Percentiles rank a stretch among this genome's conserved stretches.
phyloP scores from a whole-genome alignment of 495 filamentous ascomycete species.

The Aspergillus carlsbadensis region DNA sequence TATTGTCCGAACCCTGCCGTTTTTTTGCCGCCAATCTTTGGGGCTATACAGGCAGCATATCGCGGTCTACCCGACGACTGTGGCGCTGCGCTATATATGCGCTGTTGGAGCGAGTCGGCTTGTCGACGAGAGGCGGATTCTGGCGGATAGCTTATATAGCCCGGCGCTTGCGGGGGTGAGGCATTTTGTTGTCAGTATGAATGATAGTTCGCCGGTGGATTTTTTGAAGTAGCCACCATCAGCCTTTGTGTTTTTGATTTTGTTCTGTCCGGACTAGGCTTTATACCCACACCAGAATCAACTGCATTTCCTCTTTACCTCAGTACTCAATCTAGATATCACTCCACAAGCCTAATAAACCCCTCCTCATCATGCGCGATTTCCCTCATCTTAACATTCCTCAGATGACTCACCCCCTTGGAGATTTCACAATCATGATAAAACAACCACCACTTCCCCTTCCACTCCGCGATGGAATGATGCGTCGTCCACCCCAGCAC shows the following conservation, averaged over 20 bases:
- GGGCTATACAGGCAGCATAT: slow-evolving; percentile 3
- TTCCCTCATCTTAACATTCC: slow-evolving; percentile 70
- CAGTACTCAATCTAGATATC: not conserved
- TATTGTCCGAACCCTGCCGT: slow-evolving; percentile 2
- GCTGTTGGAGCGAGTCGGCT: not conserved
- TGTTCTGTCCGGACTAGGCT: no score
- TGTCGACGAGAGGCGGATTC: not conserved
- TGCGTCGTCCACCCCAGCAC: slow-evolving; percentile 78
- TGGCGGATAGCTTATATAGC: not conserved
- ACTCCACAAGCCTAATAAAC: slow-evolving; percentile 44
- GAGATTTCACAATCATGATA: slow-evolving; percentile 69
- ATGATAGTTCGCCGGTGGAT: not conserved
- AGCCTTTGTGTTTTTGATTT: no score
- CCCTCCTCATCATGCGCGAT: slow-evolving; percentile 66
- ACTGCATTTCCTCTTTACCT: not conserved
- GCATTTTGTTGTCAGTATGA: slow-evolving; percentile 5
- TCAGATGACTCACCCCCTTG: slow-evolving; percentile 60
- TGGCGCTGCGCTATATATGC: not conserved
- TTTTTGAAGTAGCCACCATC: not conserved
- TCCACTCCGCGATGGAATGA: slow-evolving; percentile 72
- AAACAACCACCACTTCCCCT: slow-evolving; percentile 68
- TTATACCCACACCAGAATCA: not conserved
- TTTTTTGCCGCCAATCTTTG: not conserved
- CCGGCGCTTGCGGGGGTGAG: slow-evolving; percentile 3
- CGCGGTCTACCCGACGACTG: not conserved